These are phyloP conservation scores for Emericellopsis atlantica DNA, from an alignment of 2,329 filamentous ascomycete species.

Conservation along the genomic window DNA sequence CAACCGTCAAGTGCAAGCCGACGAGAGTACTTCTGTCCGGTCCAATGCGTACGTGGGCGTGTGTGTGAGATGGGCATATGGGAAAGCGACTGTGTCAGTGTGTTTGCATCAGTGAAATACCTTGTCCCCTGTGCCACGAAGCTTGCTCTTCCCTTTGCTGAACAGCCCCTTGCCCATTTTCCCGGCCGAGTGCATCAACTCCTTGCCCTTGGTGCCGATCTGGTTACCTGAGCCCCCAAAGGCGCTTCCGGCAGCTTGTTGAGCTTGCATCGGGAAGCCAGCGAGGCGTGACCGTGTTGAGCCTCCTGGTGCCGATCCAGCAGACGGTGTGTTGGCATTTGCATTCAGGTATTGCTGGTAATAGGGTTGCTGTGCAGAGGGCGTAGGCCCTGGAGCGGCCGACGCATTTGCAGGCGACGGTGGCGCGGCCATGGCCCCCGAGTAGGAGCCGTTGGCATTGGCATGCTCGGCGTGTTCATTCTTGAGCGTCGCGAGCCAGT, in stretches of 20 bases:
- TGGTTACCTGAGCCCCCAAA: slow-evolving; percentile 46
- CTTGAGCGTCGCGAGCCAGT: slow-evolving; percentile 38
- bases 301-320: slow-evolving; percentile 9
- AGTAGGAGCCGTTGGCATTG: slow-evolving; percentile 19
- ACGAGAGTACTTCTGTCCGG: background rate
- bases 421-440: slow-evolving; percentile 4
- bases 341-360: slow-evolving; percentile 45
- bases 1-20: slow-evolving; percentile 3
- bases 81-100: too few species aligned
- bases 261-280: slow-evolving; percentile 20
- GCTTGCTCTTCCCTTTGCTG: slow-evolving; percentile 80
- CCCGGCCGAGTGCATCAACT: slow-evolving; percentile 74
- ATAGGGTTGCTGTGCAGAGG: slow-evolving; percentile 31
- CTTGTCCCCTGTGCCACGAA: slow-evolving; percentile 67
- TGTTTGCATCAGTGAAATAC: slow-evolving; percentile 56
- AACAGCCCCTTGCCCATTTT: slow-evolving; percentile 85
- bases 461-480: slow-evolving; percentile 34
- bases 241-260: slow-evolving; percentile 26
- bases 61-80: too few species aligned
- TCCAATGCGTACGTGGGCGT: background rate
- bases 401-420: background rate
- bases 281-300: slow-evolving; percentile 21
- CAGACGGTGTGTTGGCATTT: slow-evolving; percentile 25
- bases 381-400: slow-evolving; percentile 3
- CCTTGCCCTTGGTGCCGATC: slow-evolving; percentile 76